These are phyloP conservation scores for Fraxinus floribunda DNA, from an alignment of 305 asterid genomes.

Conservation along the genomic window DNA sequence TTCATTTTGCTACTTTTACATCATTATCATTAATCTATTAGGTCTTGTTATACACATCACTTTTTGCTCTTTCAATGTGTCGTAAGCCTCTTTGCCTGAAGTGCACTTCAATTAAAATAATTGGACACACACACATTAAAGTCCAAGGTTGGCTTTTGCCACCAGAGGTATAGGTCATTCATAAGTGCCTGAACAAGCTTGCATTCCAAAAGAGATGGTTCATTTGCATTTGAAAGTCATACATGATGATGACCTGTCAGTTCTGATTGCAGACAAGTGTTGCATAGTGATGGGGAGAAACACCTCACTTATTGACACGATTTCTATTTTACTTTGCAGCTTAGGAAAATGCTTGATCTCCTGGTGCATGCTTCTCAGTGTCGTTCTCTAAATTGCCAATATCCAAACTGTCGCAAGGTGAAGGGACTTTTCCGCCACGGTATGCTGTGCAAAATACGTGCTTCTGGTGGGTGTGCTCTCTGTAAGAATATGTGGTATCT, in stretches of 20 bases:
- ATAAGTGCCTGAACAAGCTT: conserved; percentile 7
- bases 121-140: not conserved
- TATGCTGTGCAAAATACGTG: conserved; percentile 77
- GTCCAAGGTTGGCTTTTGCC: not conserved
- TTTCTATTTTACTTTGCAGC: conserved; percentile 55
- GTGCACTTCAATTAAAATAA: not conserved
- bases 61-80: conserved; percentile 6
- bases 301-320: not conserved
- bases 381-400: conserved; percentile 69
- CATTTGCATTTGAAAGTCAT: not conserved
- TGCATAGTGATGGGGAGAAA: not conserved
- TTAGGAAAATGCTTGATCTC: conserved; percentile 94
- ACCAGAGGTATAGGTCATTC: not conserved
- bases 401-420: conserved; percentile 92
- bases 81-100: not conserved
- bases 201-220: conserved; percentile 3
- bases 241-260: not conserved
- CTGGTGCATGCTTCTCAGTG: conserved; percentile 96
- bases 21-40: not conserved
- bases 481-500: conserved; percentile 99
- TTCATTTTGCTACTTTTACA: not conserved
- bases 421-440: conserved; percentile 99
- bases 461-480: conserved; percentile 80
- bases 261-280: not conserved
- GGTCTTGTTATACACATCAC: not conserved